These are phyloP conservation scores for Aspergillus diversus DNA, from an alignment of 495 filamentous ascomycete genomes.

Conservation along the genomic window DNA sequence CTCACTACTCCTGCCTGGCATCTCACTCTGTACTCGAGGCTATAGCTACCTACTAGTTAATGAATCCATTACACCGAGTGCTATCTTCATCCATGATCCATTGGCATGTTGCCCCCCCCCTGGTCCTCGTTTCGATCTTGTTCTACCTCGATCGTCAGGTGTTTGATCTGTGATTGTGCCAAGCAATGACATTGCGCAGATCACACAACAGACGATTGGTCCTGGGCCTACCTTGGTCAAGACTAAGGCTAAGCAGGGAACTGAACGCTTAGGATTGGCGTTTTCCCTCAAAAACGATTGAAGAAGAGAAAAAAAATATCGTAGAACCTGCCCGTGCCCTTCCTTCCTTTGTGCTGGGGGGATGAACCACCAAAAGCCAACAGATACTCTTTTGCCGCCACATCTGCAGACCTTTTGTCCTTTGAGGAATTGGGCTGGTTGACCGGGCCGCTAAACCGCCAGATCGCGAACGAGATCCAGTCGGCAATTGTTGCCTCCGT, in stretches of 20 bases:
- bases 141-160: neutral
- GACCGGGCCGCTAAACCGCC: conserved; percentile 3
- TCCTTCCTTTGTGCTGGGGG: no score
- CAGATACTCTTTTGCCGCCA: neutral
- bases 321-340: no score
- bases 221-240: neutral
- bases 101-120: no score
- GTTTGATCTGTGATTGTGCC: neutral
- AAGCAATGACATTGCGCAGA: neutral
- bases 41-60: no score
- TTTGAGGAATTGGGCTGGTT: neutral
- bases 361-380: no score
- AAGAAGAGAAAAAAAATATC: no score
- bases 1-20: no score
- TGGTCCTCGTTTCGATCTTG: no score
- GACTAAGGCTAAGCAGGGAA: no score
- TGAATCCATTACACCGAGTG: no score
- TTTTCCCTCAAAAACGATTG: neutral
- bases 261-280: neutral
- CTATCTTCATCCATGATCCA: no score
- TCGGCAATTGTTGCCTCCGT: neutral
- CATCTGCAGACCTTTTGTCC: neutral
- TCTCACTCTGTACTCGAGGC: no score
- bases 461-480: neutral
- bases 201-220: neutral